These are phyloP conservation scores for Penicillium fuscoglaucum DNA, from an alignment of 2,329 filamentous ascomycete genomes.

Conservation along the genomic window DNA sequence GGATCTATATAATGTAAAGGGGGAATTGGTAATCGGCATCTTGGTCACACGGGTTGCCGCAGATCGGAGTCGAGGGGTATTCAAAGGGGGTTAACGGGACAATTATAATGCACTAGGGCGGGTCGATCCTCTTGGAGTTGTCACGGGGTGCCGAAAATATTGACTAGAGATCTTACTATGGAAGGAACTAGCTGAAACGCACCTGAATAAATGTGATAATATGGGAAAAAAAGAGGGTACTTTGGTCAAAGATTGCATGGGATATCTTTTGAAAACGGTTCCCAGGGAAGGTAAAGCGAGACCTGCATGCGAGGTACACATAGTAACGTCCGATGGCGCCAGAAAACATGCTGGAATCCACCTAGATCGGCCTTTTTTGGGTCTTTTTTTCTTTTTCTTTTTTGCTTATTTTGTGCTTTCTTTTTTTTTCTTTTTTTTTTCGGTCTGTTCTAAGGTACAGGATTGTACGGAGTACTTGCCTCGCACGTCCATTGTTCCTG, in stretches of 20 bases:
- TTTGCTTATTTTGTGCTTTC: background rate
- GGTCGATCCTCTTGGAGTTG: background rate
- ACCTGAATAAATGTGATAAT: background rate
- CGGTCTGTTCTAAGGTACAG: conserved; percentile 14
- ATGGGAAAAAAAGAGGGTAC: background rate
- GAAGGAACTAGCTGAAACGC: background rate
- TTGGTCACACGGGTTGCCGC: conserved; percentile 12
- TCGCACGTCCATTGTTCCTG: conserved; percentile 26
- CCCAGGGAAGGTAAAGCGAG: conserved; percentile 23
- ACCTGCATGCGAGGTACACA: conserved; percentile 11
- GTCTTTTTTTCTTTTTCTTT: background rate
- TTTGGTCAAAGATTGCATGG: background rate
- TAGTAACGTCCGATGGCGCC: conserved; percentile 16
- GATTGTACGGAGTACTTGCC: background rate
- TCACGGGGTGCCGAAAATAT: conserved; percentile 15
- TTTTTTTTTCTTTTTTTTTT: background rate
- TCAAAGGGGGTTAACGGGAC: background rate
- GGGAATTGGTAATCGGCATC: background rate
- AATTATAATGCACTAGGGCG: background rate
- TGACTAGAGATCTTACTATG: background rate
- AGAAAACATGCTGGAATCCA: conserved; percentile 13
- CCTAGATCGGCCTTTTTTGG: conserved; percentile 10
- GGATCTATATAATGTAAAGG: background rate
- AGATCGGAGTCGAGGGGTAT: conserved; percentile 4
- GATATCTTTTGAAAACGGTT: background rate